phyloP scores from a whole-genome alignment of 2,329 filamentous ascomycete genomes.

The Monosporascus sp. region DNA sequence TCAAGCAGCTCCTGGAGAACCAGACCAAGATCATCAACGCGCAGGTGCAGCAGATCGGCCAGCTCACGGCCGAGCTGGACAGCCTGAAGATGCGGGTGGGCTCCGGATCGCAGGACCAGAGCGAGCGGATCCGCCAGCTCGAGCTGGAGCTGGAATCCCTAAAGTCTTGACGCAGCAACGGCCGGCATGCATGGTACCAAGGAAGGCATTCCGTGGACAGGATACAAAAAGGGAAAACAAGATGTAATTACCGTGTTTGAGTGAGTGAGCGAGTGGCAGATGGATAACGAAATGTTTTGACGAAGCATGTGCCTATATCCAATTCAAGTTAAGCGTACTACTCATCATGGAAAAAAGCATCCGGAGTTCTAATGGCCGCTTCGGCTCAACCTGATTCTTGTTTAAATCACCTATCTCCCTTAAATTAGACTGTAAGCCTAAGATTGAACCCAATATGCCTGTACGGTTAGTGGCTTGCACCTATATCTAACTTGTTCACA shows the following conservation, averaged over 20 bases:
- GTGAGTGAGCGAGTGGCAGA: conserved; percentile 6
- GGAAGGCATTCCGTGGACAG: conserved; percentile 8
- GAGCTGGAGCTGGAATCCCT: conserved; percentile 64
- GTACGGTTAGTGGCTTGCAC: too few species aligned
- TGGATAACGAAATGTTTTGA: conserved; percentile 19
- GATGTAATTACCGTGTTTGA: background rate
- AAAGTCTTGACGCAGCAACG: conserved; percentile 40
- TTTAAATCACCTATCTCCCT: too few species aligned
- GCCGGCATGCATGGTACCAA: background rate
- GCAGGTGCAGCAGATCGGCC: conserved; percentile 72
- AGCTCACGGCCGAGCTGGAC: conserved; percentile 70
- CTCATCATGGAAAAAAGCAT: background rate
- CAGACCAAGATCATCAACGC: conserved; percentile 73
- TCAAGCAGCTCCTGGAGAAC: conserved; percentile 70
- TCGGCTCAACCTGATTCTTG: background rate
- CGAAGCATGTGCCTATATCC: conserved; percentile 15
- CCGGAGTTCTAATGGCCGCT: background rate
- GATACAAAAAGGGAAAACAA: conserved; percentile 7
- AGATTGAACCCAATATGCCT: too few species aligned
- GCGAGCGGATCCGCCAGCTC: conserved; percentile 61
- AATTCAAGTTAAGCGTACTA: background rate
- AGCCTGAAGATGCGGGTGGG: conserved; percentile 72
- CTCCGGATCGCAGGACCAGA: conserved; percentile 56
- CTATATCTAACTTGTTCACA: too few species aligned
- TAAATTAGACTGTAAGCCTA: too few species aligned